These are phyloP conservation scores for Leccinum disarticulatum DNA, from an alignment of 768 basidiomycete genomes.

Conservation along the genomic window DNA sequence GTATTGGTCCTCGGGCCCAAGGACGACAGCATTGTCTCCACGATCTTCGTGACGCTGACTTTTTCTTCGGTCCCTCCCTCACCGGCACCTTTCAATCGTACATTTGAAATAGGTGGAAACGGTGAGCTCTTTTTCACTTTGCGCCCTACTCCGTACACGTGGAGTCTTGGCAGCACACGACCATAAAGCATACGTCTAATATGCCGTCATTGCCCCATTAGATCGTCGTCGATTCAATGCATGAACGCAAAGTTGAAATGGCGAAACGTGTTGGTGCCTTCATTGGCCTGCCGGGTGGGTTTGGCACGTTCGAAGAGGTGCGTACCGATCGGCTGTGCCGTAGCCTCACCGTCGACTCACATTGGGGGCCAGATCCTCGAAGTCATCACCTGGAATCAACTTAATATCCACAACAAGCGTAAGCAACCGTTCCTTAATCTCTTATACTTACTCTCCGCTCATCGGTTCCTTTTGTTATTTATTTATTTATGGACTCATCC, in stretches of 20 bases:
- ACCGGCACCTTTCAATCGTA: background rate
- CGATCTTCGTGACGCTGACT: conserved; percentile 11
- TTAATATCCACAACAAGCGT: conserved; percentile 87
- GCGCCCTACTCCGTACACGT: background rate
- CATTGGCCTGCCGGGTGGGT: conserved; percentile 89
- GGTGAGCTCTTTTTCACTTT: conserved; percentile 16
- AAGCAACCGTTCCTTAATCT: conserved; percentile 24
- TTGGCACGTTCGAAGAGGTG: conserved; percentile 93
- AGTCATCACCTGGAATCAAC: conserved; percentile 92
- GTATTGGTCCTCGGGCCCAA: background rate
- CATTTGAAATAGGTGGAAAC: conserved; percentile 30
- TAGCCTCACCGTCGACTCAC: background rate
- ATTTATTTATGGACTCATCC: background rate
- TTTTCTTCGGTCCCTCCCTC: background rate
- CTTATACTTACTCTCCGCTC: background rate
- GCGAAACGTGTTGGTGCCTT: conserved; percentile 79
- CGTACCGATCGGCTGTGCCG: background rate
- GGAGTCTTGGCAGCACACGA: background rate
- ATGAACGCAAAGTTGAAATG: conserved; percentile 91
- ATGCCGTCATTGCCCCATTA: conserved; percentile 25
- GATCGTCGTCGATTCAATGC: conserved; percentile 81
- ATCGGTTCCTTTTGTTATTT: background rate
- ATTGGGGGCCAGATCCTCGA: conserved; percentile 64
- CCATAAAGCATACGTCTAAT: conserved; percentile 11
- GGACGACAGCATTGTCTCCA: background rate